Conservation (phyloP, 2,329 filamentous ascomycete species). For the Clonostachys rosea region DNA sequence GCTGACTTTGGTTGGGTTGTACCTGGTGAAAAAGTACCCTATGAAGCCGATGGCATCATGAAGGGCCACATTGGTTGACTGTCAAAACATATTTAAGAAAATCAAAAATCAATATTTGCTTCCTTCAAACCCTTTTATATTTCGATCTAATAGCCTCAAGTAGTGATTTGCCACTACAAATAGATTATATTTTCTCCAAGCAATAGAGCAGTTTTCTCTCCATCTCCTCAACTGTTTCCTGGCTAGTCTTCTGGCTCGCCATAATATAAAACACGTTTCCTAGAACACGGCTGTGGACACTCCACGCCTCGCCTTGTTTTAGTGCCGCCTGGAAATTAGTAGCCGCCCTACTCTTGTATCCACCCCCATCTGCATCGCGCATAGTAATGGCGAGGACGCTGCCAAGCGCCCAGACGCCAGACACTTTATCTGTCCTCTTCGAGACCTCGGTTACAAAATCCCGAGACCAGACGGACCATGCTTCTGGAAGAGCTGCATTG, state of each 20-base stretch:
- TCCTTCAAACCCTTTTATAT: too few relatives aligned
- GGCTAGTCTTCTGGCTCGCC: conserved; percentile 40
- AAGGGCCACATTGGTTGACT: too few relatives aligned
- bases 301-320: conserved; percentile 28
- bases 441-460: conserved; percentile 57
- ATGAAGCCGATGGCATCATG: background rate
- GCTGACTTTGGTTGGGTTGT: conserved; percentile 9
- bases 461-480: conserved; percentile 70
- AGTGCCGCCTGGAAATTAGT: conserved; percentile 33
- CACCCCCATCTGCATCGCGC: conserved; percentile 29
- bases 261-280: conserved; percentile 57
- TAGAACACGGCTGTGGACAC: conserved; percentile 48
- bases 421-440: conserved; percentile 41
- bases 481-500: background rate
- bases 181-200: too few relatives aligned
- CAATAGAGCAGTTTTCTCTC: background rate
- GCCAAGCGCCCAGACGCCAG: conserved; percentile 68
- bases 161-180: too few relatives aligned
- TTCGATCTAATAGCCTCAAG: too few relatives aligned
- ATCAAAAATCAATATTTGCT: too few relatives aligned
- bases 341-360: conserved; percentile 43
- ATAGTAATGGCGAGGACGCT: conserved; percentile 66
- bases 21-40: conserved; percentile 4
- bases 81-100: too few relatives aligned
- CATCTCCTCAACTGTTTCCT: conserved; percentile 19